Base-by-base conservation (phyloP, 768 basidiomycete species). In the Boletus reticuloceps region DNA sequence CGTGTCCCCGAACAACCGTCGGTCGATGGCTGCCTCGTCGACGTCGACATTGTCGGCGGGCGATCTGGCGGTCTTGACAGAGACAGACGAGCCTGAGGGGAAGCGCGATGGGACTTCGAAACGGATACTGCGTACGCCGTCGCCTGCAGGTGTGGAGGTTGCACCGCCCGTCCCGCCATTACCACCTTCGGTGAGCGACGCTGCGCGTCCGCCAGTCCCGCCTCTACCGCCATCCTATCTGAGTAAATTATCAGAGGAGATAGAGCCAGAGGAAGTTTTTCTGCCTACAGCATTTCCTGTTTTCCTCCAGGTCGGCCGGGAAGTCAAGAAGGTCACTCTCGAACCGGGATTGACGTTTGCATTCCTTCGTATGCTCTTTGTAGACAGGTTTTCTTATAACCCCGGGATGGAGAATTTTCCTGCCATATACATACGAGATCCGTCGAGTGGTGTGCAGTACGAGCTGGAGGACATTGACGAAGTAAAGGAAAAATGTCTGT, bases 381-480 rank as follows among this genome's bases (percentile, higher is more conserved):
- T 97, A 60, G 95, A 97, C 75, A 89, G 84, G 67, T 99, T 99
- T 65, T 86, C 89, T 32, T 98, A 96, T 69, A 93, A 88, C 66
- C 93, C 96, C 0, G 94, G 94, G 0, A 79, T 88, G 71, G 93
- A 93, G 53, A 91, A 94, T 65, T 97, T 96, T 64, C 94, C 95
- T 25, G 90, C 90, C 13, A 96, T 99, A 45, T 98, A 98, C 67
- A 88, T 98, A 50, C 86, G 91, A 11, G 96, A 98, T 74, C 89
- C 89, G 5, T 84, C 84, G 40, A 94, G 90, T 56, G 94, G 94
- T 13, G 91, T 98, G 47, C 89, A 94, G 67, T 99, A 96, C 67
- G 95, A 98, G 72, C 75, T 98, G 53, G 96, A 99, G 69, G 93
- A 98, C 68, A 84, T 93, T 53, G 89, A 91, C 17, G 96, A 99